These are phyloP conservation scores for Malus hybrid DNA, from an alignment of 331 rosid genomes.

Conservation along the genomic window DNA sequence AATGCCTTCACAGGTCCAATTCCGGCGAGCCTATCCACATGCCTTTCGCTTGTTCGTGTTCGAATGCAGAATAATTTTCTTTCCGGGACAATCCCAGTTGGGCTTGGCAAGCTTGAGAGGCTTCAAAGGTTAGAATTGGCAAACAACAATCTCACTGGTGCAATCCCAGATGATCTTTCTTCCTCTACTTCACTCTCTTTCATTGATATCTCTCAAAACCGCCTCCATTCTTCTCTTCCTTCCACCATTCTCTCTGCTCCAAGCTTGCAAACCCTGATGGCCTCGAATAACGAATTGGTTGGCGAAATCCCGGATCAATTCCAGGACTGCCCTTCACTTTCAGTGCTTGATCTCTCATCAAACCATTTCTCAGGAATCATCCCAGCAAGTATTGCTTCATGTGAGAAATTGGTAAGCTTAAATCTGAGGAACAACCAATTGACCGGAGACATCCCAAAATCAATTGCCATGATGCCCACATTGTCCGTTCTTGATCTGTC, in stretches of 20 bases:
- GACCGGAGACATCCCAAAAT: slow-evolving; percentile 66
- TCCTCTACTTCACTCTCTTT: slow-evolving; percentile 78
- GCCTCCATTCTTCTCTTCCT: slow-evolving; percentile 72
- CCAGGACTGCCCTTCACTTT: slow-evolving; percentile 85
- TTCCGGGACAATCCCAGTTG: slow-evolving; percentile 65
- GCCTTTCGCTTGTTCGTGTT: slow-evolving; percentile 74
- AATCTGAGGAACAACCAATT: slow-evolving; percentile 75
- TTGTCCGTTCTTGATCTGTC: slow-evolving; percentile 85
- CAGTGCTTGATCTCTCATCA: slow-evolving; percentile 76
- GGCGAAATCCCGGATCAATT: slow-evolving; percentile 78
- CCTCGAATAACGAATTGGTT: slow-evolving; percentile 59
- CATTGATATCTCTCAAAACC: slow-evolving; percentile 78
- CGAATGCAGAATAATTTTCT: slow-evolving; percentile 83
- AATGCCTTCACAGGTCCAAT: slow-evolving; percentile 74
- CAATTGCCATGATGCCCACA: slow-evolving; percentile 67
- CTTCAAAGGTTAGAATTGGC: slow-evolving; percentile 93
- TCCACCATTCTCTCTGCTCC: slow-evolving; percentile 71
- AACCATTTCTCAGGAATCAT: slow-evolving; percentile 67
- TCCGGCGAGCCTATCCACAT: slow-evolving; percentile 52
- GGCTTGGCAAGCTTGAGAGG: slow-evolving; percentile 76
- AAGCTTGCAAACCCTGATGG: slow-evolving; percentile 67
- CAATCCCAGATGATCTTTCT: slow-evolving; percentile 70
- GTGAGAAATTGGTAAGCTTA: slow-evolving; percentile 73
- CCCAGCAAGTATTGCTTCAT: slow-evolving; percentile 78
- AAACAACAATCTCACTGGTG: slow-evolving; percentile 78